Evolutionary conservation across 768 basidiomycete species (phyloP).

Genomic region (Tubosaeta sp.): DNA sequence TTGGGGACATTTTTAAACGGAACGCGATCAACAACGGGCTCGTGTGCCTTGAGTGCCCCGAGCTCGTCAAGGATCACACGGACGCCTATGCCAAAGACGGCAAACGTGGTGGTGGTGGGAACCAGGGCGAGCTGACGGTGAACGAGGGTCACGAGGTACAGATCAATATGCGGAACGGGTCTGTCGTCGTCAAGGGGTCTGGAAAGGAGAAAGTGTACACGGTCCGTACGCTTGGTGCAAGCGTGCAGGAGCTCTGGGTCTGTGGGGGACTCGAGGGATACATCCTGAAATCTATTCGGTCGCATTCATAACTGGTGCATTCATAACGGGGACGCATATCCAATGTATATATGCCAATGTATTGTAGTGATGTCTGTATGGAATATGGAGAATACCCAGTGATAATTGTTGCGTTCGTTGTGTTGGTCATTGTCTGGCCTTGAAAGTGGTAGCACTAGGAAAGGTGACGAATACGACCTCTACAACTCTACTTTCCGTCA

Average conservation of each 20-base stretch:
- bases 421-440: neutral
- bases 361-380: neutral
- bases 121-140: slow-evolving; percentile 80
- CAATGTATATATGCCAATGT: neutral
- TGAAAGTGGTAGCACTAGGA: neutral
- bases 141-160: slow-evolving; percentile 61
- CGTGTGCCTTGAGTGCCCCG: slow-evolving; percentile 90
- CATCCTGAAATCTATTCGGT: slow-evolving; percentile 68
- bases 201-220: slow-evolving; percentile 53
- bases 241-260: slow-evolving; percentile 97
- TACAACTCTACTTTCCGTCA: slow-evolving; percentile 1
- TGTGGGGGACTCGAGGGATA: slow-evolving; percentile 93
- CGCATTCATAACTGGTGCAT: slow-evolving; percentile 19
- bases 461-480: neutral
- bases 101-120: slow-evolving; percentile 72
- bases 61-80: slow-evolving; percentile 83
- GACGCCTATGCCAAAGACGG: slow-evolving; percentile 67
- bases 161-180: slow-evolving; percentile 68
- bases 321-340: too few species aligned
- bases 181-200: slow-evolving; percentile 47
- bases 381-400: neutral
- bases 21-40: slow-evolving; percentile 99
- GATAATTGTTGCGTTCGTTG: neutral
- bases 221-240: slow-evolving; percentile 78
- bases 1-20: slow-evolving; percentile 98